Conservation (phyloP, 306 rosid genomes). For the Cicer arietinum region DNA sequence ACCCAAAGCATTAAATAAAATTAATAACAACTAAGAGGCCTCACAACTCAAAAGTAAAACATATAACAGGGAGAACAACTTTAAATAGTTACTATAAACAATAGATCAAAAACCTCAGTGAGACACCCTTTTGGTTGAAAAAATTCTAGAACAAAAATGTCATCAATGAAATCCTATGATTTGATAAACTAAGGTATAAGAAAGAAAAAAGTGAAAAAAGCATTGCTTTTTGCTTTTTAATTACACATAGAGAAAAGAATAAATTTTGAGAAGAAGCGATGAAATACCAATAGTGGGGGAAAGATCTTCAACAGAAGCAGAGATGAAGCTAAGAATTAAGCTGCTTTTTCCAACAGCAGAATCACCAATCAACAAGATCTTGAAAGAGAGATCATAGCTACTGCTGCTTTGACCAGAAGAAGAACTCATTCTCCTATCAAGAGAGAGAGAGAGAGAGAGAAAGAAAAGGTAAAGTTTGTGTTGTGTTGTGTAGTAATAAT, state of each 20-base stretch:
- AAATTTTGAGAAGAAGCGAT: background rate
- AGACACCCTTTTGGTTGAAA: slow-evolving; percentile 29
- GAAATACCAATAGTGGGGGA: slow-evolving; percentile 87
- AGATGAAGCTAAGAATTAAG: slow-evolving; percentile 86
- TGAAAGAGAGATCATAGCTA: slow-evolving; percentile 87
- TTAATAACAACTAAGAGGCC: background rate
- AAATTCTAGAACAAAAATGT: background rate
- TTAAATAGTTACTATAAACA: background rate
- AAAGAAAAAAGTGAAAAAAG: too few species aligned
- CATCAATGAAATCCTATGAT: background rate
- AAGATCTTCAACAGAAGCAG: slow-evolving; percentile 60
- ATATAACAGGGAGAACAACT: background rate
- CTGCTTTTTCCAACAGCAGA: slow-evolving; percentile 98
- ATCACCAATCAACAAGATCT: slow-evolving; percentile 96
- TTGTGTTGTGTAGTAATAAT: too few species aligned
- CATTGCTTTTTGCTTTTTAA: too few species aligned
- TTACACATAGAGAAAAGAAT: too few species aligned
- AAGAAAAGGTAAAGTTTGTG: background rate
- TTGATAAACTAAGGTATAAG: background rate
- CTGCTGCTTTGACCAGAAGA: slow-evolving; percentile 79
- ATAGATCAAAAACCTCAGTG: slow-evolving; percentile 45
- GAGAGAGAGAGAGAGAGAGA: slow-evolving; percentile 28
- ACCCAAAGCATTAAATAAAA: slow-evolving; percentile 13
- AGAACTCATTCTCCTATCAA: slow-evolving; percentile 65
- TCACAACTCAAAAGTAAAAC: background rate